Conservation (phyloP, 208 protist species). For the Herpetomonas samuelpessoai region DNA sequence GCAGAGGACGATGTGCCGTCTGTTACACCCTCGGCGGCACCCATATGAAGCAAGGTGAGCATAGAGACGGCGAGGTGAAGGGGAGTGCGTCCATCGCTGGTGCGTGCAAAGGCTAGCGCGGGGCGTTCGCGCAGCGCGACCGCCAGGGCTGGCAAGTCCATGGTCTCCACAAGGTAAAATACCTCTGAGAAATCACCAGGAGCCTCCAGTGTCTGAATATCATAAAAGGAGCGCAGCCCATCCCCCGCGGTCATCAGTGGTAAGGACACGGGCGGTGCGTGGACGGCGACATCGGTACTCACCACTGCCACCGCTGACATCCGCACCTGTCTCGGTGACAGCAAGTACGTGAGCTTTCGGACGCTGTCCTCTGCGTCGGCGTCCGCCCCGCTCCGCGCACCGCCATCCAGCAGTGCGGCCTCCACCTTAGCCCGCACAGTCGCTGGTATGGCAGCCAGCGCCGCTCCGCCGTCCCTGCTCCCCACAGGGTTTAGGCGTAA, state of each 20-base stretch:
- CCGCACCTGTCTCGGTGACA: neutral
- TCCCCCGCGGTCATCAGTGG: too few relatives aligned
- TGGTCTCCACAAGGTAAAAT: slow-evolving; percentile 59
- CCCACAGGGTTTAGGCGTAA: too few relatives aligned
- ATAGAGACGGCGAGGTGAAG: slow-evolving; percentile 49
- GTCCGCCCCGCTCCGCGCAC: too few relatives aligned
- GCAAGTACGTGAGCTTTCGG: neutral
- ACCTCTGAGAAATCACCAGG: slow-evolving; percentile 45
- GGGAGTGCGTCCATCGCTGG: slow-evolving; percentile 58
- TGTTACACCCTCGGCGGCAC: neutral
- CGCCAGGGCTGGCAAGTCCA: slow-evolving; percentile 49
- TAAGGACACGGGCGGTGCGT: too few relatives aligned
- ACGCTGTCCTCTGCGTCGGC: too few relatives aligned
- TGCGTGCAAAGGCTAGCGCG: slow-evolving; percentile 16
- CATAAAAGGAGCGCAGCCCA: slow-evolving; percentile 1
- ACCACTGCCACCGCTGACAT: neutral
- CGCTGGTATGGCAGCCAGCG: too few relatives aligned
- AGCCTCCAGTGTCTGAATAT: slow-evolving; percentile 3
- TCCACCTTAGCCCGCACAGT: too few relatives aligned
- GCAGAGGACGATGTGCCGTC: neutral
- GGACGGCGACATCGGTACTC: slow-evolving; percentile 14
- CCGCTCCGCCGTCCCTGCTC: too few relatives aligned
- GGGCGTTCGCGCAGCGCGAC: slow-evolving; percentile 36
- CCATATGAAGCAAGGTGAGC: slow-evolving; percentile 16
- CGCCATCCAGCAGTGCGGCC: too few relatives aligned